Evolutionary conservation across 2,329 filamentous ascomycete genomes (phyloP).

Genomic region (Colletotrichum sp.): DNA sequence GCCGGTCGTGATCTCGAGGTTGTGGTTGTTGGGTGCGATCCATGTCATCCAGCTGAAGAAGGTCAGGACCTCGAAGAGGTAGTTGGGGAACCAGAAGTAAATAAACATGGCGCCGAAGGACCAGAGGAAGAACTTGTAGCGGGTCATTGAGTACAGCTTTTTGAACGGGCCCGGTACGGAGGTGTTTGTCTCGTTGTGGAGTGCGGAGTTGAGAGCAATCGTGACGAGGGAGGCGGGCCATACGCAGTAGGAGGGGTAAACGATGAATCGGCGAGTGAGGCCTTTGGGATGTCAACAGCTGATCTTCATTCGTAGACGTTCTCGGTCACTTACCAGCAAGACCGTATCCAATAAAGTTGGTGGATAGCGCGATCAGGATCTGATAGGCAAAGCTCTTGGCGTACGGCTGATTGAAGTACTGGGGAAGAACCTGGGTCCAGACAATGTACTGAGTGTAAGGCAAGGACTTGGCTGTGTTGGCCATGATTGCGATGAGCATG

Average conservation of each 20-base stretch:
- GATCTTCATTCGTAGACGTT: rapidly evolving
- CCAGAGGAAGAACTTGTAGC: constrained; percentile 51
- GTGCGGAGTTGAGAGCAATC: constrained; percentile 53
- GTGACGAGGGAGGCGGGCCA: constrained; percentile 59
- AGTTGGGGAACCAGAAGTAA: constrained; percentile 60
- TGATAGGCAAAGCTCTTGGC: constrained; percentile 54
- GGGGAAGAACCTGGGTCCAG: constrained; percentile 51
- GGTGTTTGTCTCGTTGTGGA: constrained; percentile 48
- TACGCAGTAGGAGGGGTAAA: constrained; percentile 56
- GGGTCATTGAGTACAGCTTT: constrained; percentile 43
- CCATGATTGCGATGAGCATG: constrained; percentile 63
- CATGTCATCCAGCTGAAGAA: constrained; percentile 59
- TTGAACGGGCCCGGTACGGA: constrained; percentile 46
- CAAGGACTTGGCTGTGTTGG: constrained; percentile 53
- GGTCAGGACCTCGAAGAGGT: constrained; percentile 51
- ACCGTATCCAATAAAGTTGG: constrained; percentile 61
- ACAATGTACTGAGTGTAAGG: constrained; percentile 56
- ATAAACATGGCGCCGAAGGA: constrained; percentile 52
- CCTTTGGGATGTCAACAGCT: neutral
- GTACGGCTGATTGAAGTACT: constrained; percentile 56
- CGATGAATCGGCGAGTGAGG: constrained; percentile 51
- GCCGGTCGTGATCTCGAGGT: constrained; percentile 41
- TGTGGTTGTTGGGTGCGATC: constrained; percentile 50
- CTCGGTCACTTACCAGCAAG: constrained; percentile 45
- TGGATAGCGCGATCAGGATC: constrained; percentile 52